These are phyloP conservation scores for Phymatotrichopsis omnivora DNA, from an alignment of 2,329 filamentous ascomycete genomes.

Conservation along the genomic window DNA sequence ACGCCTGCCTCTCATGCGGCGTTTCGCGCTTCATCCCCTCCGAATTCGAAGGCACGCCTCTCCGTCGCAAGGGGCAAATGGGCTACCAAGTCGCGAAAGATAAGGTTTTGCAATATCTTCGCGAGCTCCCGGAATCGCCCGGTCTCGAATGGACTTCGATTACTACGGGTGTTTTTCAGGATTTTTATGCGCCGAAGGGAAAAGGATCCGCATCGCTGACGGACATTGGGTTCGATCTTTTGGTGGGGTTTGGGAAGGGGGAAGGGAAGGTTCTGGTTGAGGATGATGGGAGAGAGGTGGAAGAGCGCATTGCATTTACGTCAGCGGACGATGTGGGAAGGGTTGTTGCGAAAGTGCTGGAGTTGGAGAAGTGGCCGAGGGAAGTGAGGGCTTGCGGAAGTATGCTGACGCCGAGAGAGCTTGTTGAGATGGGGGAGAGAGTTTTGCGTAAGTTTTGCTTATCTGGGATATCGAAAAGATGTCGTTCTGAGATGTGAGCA, in stretches of 20 bases:
- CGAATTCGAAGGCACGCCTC: slow-evolving; percentile 28
- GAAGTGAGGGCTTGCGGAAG: slow-evolving; percentile 30
- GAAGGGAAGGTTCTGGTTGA: slow-evolving; percentile 24
- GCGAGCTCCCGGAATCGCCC: slow-evolving; percentile 23
- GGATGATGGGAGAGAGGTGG: slow-evolving; percentile 11
- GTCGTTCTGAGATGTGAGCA: no score
- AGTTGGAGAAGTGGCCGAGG: slow-evolving; percentile 25
- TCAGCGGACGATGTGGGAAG: slow-evolving; percentile 27
- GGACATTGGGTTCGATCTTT: slow-evolving; percentile 25
- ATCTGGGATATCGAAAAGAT: no score
- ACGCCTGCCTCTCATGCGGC: slow-evolving; percentile 27
- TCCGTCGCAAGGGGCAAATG: slow-evolving; percentile 25
- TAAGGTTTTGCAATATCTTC: slow-evolving; percentile 26
- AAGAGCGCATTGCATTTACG: slow-evolving; percentile 28
- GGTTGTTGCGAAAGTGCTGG: slow-evolving; percentile 27
- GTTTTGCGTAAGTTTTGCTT: slow-evolving; percentile 23
- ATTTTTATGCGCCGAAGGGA: no score
- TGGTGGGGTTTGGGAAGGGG: slow-evolving; percentile 24
- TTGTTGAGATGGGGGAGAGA: slow-evolving; percentile 24
- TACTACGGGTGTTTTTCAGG: slow-evolving; percentile 4
- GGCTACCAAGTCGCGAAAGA: slow-evolving; percentile 22
- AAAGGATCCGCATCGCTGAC: no score
- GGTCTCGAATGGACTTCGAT: slow-evolving; percentile 12
- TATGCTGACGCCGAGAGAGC: slow-evolving; percentile 23
- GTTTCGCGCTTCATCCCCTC: slow-evolving; percentile 28